phyloP scores from a whole-genome alignment of 768 basidiomycete species.

The Amyloporia xantha region DNA sequence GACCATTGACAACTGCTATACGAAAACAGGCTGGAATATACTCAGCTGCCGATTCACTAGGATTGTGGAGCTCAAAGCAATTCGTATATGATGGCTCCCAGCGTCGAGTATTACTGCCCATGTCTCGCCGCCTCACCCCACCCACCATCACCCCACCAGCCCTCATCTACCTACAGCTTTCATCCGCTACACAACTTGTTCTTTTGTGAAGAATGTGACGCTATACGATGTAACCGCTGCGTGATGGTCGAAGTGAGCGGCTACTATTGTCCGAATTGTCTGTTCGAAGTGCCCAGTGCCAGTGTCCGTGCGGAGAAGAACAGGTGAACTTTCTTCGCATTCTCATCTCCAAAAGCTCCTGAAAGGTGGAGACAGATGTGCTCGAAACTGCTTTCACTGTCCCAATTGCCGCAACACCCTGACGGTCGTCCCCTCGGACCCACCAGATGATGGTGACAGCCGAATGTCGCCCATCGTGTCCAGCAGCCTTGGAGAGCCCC shows the following conservation, averaged over 20 bases:
- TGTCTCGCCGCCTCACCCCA: conserved; percentile 54
- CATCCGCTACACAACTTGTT: conserved; percentile 82
- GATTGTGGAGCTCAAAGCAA: no score
- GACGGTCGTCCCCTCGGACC: conserved; percentile 87
- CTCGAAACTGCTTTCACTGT: conserved; percentile 95
- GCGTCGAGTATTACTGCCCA: conserved; percentile 63
- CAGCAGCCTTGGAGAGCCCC: conserved; percentile 70
- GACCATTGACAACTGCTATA: no score
- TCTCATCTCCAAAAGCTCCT: neutral
- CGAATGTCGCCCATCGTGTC: conserved; percentile 43
- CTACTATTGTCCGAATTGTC: conserved; percentile 96
- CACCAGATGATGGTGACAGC: conserved; percentile 52
- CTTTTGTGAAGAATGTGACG: conserved; percentile 99
- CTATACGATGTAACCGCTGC: conserved; percentile 88
- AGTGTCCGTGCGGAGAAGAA: conserved; percentile 99
- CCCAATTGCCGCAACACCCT: conserved; percentile 89
- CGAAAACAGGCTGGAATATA: no score
- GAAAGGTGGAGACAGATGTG: conserved; percentile 65
- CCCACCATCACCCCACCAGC: conserved; percentile 69
- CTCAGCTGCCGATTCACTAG: no score
- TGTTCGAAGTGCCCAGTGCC: conserved; percentile 97
- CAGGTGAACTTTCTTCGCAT: conserved; percentile 43
- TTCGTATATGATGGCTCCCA: conserved; percentile 36
- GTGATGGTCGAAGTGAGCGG: conserved; percentile 91
- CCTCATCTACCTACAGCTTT: conserved; percentile 75